phyloP scores from a whole-genome alignment of 495 filamentous ascomycete genomes.

The Penicillium macrosclerotiorum region DNA sequence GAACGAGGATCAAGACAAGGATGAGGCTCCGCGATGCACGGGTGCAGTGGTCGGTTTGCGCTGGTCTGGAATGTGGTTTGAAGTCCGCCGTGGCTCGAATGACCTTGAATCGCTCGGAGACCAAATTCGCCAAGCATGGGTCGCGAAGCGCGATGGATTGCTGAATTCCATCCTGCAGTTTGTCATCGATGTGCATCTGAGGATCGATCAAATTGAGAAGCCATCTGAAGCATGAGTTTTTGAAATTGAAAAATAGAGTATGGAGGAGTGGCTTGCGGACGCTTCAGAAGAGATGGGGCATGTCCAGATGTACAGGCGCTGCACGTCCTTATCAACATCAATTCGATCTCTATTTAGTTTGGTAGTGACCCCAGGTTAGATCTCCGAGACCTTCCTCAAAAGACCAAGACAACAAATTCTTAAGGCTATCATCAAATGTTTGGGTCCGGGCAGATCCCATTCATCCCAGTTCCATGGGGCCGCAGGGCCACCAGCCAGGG shows the following conservation, averaged over 20 bases:
- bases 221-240: too few relatives aligned
- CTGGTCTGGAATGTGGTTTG: constrained; percentile 8
- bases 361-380: too few relatives aligned
- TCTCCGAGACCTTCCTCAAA: too few relatives aligned
- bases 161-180: constrained; percentile 7
- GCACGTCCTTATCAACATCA: too few relatives aligned
- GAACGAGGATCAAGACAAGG: too few relatives aligned
- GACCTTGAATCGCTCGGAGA: constrained; percentile 10
- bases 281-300: too few relatives aligned
- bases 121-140: constrained; percentile 13
- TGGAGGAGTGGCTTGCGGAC: too few relatives aligned
- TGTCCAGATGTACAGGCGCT: too few relatives aligned
- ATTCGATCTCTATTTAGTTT: too few relatives aligned
- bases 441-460: constrained; percentile 11
- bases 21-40: neutral
- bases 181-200: constrained; percentile 10
- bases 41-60: constrained; percentile 6
- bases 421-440: constrained; percentile 4
- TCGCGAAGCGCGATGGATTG: constrained; percentile 5
- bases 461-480: constrained; percentile 10
- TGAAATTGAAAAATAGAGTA: too few relatives aligned
- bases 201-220: neutral
- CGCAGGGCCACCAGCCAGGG: neutral
- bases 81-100: constrained; percentile 5
- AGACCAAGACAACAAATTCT: neutral